phyloP scores from a whole-genome alignment of 2,329 filamentous ascomycete species.

The Lasiodiplodia citricola region DNA sequence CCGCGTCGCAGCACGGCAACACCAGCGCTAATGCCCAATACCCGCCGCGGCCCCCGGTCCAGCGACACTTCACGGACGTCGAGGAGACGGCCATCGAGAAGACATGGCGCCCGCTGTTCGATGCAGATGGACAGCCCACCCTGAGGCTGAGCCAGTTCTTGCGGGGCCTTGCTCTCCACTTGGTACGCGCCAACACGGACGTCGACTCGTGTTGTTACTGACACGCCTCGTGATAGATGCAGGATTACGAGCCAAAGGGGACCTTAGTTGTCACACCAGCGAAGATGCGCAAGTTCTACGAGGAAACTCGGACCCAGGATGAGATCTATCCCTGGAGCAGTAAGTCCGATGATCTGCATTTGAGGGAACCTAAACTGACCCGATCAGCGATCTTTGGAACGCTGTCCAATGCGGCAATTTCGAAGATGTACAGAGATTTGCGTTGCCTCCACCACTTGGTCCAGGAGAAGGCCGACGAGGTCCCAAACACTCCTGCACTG shows the following conservation, averaged over 20 bases:
- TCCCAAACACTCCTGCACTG: conserved; percentile 50
- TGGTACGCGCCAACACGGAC: conserved; percentile 58
- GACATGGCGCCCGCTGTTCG: conserved; percentile 79
- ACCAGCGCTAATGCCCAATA: conserved; percentile 5
- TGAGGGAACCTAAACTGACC: background rate
- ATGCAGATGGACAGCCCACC: conserved; percentile 69
- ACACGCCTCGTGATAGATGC: conserved; percentile 56
- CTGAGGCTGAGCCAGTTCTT: conserved; percentile 72
- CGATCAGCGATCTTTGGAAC: conserved; percentile 49
- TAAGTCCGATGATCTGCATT: conserved; percentile 45
- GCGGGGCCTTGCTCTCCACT: conserved; percentile 72
- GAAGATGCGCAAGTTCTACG: conserved; percentile 78
- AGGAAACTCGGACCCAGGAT: conserved; percentile 64
- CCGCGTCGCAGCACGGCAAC: conserved; percentile 18
- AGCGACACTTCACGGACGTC: conserved; percentile 40
- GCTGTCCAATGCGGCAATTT: conserved; percentile 47
- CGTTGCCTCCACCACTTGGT: conserved; percentile 56
- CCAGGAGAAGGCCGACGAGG: conserved; percentile 36
- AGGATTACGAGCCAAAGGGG: conserved; percentile 69
- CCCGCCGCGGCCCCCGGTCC: background rate
- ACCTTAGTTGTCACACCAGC: conserved; percentile 75
- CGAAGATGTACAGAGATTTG: conserved; percentile 54
- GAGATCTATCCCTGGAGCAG: conserved; percentile 74
- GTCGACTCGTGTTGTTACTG: background rate
- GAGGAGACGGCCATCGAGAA: conserved; percentile 60